A percentile compares a stretch with the other conserved stretches of the same genome.
phyloP scores from a whole-genome alignment of 129 eudicot species.

The Oenanthe sinensis region DNA sequence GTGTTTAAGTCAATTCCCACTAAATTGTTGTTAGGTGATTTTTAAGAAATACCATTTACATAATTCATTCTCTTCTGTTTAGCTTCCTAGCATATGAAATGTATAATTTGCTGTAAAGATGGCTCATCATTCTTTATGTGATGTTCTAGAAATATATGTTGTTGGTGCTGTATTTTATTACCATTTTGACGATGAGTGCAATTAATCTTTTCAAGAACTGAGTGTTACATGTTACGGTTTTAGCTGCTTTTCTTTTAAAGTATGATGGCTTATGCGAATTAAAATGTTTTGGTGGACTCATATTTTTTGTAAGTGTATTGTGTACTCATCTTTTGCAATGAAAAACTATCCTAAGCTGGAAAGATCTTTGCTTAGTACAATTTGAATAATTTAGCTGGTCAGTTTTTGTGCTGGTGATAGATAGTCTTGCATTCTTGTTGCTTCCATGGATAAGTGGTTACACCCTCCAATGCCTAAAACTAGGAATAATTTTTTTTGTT shows the following conservation, averaged over 20 bases:
- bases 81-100: background rate
- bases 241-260: background rate
- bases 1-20: background rate
- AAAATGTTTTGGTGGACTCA: background rate
- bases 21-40: background rate
- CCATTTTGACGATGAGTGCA: background rate
- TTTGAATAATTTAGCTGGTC: background rate
- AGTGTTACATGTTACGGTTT: background rate
- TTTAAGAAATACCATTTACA: background rate
- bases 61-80: background rate
- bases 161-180: background rate
- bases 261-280: background rate
- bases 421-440: background rate
- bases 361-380: too few relatives aligned
- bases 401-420: background rate
- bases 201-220: background rate
- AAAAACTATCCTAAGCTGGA: background rate
- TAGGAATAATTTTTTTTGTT: background rate
- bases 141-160: background rate
- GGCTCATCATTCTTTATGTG: background rate
- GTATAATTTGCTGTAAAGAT: background rate
- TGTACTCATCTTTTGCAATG: background rate
- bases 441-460: background rate
- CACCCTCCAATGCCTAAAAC: background rate
- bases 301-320: background rate